phyloP scores from a whole-genome alignment of 805 yeast species.

The Saturnispora serradocipensis region DNA sequence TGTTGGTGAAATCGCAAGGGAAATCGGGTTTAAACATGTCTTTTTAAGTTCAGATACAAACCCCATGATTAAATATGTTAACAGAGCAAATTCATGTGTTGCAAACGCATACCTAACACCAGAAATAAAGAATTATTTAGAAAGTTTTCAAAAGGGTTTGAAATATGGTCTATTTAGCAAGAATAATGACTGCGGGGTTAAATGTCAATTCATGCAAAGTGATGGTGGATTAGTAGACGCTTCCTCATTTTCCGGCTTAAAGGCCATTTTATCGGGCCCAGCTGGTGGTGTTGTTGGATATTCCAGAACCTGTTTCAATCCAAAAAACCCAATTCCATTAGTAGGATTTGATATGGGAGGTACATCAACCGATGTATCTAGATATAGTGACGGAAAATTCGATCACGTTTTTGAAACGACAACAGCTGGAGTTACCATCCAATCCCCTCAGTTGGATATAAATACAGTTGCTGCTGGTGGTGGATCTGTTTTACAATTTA shows the following conservation, averaged over 20 bases:
- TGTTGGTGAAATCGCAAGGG: slow-evolving; percentile 50
- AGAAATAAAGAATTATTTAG: slow-evolving; percentile 55
- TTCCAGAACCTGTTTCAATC: slow-evolving; percentile 68
- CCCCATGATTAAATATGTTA: slow-evolving; percentile 72
- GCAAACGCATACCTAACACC: slow-evolving; percentile 84
- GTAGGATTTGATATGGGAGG: slow-evolving; percentile 91
- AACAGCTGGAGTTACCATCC: slow-evolving; percentile 76
- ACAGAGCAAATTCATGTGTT: slow-evolving; percentile 67
- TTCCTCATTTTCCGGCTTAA: slow-evolving; percentile 71
- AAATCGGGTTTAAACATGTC: slow-evolving; percentile 59
- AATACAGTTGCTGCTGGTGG: slow-evolving; percentile 85
- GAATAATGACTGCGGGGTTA: slow-evolving; percentile 34
- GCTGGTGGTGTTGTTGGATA: slow-evolving; percentile 98
- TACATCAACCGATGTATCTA: slow-evolving; percentile 76
- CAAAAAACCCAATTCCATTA: slow-evolving; percentile 46
- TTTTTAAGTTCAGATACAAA: slow-evolving; percentile 60
- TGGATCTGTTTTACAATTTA: slow-evolving; percentile 59
- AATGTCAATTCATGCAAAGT: slow-evolving; percentile 85
- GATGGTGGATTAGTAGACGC: slow-evolving; percentile 93
- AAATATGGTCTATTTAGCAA: slow-evolving; percentile 34
- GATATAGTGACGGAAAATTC: slow-evolving; percentile 55
- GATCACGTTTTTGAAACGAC: slow-evolving; percentile 79
- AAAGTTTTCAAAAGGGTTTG: slow-evolving; percentile 55
- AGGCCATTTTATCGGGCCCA: slow-evolving; percentile 89
- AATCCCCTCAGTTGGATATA: slow-evolving; percentile 76